Evolutionary conservation across 805 yeast genomes (phyloP), one percentile per base, ranked within the genome.

Genomic region (Wickerhamiella alocasiicola): DNA sequence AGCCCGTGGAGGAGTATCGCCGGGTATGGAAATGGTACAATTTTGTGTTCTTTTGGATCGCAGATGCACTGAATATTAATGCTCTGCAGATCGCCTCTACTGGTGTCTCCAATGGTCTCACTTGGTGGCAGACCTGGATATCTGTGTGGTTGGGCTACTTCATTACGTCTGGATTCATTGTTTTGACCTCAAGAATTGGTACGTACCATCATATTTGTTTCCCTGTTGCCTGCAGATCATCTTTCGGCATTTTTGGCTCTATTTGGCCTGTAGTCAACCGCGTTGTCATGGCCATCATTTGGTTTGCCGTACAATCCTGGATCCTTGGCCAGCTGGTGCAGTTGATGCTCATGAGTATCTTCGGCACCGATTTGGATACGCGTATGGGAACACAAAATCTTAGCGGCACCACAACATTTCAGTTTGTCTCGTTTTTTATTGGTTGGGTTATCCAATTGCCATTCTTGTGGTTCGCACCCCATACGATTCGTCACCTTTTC

Each of bases 61-160:
- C 94, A 0, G 95, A 84, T 57, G 76, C 94, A 23, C 81, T 84
- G 64, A 84, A 84, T 61, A 75, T 84, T 55, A 83, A 81, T 57
- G 81, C 95, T 5, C 83, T 88, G 85, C 85, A 81, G 64, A 82
- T 84, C 51, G 94, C 94, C 2, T 76, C 88, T 6, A 80, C 94
- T 0, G 94, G 94, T 52, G 78, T 80, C 43, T 65, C 67, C 41
- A 73, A 76, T 17, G 91, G 91, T 9, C 63, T 84, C 60, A 71
- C 78, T 13, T 83, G 94, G 94, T 84, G 94, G 93, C 85, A 78
- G 55, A 76, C 81, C 9, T 84, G 94, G 93, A 62, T 84, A 27
- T 72, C 91, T 1, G 91, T 84, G 19, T 82, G 94, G 91, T 46
- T 84, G 13, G 95, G 95, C 5, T 84, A 84, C 58, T 54, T 67